Evolutionary conservation across 345 rosid species (phyloP).

Genomic region (Eucalyptus pauciflora): DNA sequence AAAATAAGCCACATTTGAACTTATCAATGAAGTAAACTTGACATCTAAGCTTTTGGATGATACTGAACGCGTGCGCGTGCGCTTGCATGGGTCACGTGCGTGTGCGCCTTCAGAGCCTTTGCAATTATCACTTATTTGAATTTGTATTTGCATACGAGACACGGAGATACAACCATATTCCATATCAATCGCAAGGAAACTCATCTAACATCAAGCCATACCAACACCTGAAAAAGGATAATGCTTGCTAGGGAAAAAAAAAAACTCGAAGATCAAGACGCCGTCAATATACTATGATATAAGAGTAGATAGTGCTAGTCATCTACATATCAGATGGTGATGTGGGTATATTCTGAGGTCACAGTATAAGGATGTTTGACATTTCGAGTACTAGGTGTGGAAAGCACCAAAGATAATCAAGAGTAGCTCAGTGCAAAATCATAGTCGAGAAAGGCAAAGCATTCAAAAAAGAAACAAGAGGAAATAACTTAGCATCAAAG

Average conservation of each 20-base stretch:
- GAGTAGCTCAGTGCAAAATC: not conserved
- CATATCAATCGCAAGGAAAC: too few relatives aligned
- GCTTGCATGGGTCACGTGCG: too few relatives aligned
- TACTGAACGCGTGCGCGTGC: too few relatives aligned
- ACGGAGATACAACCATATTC: too few relatives aligned
- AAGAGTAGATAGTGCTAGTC: not conserved
- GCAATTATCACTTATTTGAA: too few relatives aligned
- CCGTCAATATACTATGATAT: not conserved
- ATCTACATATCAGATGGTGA: not conserved
- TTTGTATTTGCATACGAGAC: too few relatives aligned
- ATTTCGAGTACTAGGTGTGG: not conserved
- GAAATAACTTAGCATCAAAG: not conserved
- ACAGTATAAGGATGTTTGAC: not conserved
- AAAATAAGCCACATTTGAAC: not conserved
- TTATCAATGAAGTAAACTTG: not conserved
- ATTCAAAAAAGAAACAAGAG: not conserved
- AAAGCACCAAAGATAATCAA: not conserved
- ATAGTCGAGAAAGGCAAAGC: not conserved
- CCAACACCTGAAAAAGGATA: not conserved
- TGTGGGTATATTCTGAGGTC: not conserved
- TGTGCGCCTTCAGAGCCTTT: too few relatives aligned
- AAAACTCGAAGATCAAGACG: too few relatives aligned
- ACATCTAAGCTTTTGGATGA: not conserved
- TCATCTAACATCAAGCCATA: not conserved
- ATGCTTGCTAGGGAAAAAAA: not conserved